Base-by-base conservation (phyloP, 2,329 filamentous ascomycete species). In the Fusarium sp. region DNA sequence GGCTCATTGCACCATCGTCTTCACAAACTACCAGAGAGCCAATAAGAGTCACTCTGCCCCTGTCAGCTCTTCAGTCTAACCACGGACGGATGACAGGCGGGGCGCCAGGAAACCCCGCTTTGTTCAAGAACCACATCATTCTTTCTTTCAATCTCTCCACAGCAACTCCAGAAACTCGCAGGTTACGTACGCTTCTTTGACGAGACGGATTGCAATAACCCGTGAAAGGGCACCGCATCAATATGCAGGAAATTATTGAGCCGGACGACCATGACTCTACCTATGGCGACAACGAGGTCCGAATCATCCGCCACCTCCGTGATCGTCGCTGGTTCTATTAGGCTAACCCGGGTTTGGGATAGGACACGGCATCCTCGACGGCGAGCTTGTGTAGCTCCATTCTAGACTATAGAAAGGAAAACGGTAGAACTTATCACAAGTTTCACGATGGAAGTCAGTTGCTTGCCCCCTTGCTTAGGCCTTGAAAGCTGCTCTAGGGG, bases 391-490 rank as follows among this genome's bases (percentile, higher is more conserved):
- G 37, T 33, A 65, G 52, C 29, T 65, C 60, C 6, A 68, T 65
- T 29, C 43, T 68, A 33, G 60, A 68, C 4, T 65, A 68, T 35
- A 37, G 66, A n/a, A 65, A 18, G 18, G 66, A 68, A 43, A 64
- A 68, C 37, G 66, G 66, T 33, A 65, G 66, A 35, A 68, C 66
- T 3, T 68, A 68, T 57, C 66, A 68, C 43, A 59, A 39, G 35
- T 68, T 65, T n/a, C 62, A 52, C 16, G 66, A 68, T 20, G 62
- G 66, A 35, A 59, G 62, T 68, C 14, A 37, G 66, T 62, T 5
- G 11, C 10, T 18, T 48, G 43, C 9, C 8, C 45, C 16, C 24
- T 52, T 52, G 9, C 10, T 18, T 1, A 29, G 24, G 16, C 16
- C 24, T 50, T 16, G 45, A 50, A 2, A 24, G 22, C 45, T 29